Evolutionary conservation across 169 alveolate genomes (phyloP).

Genomic region (Neospora caninum): DNA sequence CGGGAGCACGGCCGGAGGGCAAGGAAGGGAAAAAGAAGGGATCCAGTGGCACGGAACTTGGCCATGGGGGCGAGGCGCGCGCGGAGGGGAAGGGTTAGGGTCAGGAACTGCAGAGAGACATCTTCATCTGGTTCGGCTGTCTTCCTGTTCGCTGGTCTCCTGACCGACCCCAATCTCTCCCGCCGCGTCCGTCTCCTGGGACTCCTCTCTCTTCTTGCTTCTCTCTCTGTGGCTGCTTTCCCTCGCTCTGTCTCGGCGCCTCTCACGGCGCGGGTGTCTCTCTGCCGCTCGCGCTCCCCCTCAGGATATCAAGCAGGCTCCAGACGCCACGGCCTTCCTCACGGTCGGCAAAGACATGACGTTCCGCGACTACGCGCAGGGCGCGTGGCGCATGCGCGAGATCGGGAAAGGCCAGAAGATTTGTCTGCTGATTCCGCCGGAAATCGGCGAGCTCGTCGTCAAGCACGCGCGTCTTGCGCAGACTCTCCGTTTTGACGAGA

Average conservation of each 20-base stretch:
- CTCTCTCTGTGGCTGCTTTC: neutral
- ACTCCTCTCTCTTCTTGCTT: neutral
- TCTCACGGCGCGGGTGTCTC: neutral
- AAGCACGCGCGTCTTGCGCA: constrained; percentile 43
- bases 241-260: neutral
- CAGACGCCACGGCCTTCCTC: constrained; percentile 85
- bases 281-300: too few relatives aligned
- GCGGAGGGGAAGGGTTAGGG: too few relatives aligned
- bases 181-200: neutral
- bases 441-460: constrained; percentile 57
- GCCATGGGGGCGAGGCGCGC: too few relatives aligned
- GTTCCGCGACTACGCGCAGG: constrained; percentile 90
- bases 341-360: constrained; percentile 91
- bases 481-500: constrained; percentile 13
- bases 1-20: too few relatives aligned
- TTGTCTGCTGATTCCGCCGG: constrained; percentile 64
- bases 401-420: constrained; percentile 73
- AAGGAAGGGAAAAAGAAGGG: too few relatives aligned
- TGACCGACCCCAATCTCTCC: neutral
- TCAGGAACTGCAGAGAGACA: too few relatives aligned
- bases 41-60: too few relatives aligned
- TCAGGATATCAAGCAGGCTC: constrained; percentile 91
- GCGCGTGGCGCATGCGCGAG: constrained; percentile 91
- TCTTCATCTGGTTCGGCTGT: neutral
- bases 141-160: neutral